Percentiles rank a stretch among this genome's conserved stretches.
Evolutionary conservation across 805 yeast genomes (phyloP).

Genomic region (Candida anglica): DNA sequence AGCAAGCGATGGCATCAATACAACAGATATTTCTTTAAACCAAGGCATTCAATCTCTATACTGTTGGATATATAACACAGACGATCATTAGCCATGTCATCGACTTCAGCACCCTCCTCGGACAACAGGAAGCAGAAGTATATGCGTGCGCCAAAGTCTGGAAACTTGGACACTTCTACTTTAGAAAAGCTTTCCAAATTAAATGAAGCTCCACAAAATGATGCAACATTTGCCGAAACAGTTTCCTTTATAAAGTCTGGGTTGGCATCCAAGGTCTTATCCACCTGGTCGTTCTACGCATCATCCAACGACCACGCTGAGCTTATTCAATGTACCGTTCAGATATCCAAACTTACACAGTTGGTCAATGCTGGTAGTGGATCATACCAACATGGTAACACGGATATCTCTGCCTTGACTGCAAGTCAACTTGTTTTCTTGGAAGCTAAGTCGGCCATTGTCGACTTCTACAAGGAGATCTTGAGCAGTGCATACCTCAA

Average conservation of each 20-base stretch:
- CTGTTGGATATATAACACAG: too few relatives aligned
- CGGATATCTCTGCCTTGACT: conserved; percentile 10
- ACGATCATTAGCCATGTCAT: too few relatives aligned
- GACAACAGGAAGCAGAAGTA: too few relatives aligned
- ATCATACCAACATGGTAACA: background rate
- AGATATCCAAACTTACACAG: conserved; percentile 29
- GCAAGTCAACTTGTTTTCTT: conserved; percentile 8
- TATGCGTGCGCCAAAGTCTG: too few relatives aligned
- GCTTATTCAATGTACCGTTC: conserved; percentile 41
- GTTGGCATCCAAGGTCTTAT: conserved; percentile 28
- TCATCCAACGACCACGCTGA: conserved; percentile 49
- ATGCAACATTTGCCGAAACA: background rate
- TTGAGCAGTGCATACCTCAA: conserved; percentile 52
- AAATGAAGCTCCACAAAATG: too few relatives aligned
- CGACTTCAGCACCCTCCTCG: too few relatives aligned
- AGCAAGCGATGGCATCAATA: too few relatives aligned
- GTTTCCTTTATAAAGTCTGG: conserved; percentile 5
- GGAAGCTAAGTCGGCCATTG: conserved; percentile 10
- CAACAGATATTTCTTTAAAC: too few relatives aligned
- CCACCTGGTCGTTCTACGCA: conserved; percentile 39
- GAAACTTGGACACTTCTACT: conserved; percentile 1
- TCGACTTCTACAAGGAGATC: conserved; percentile 46
- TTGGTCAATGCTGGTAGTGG: conserved; percentile 7
- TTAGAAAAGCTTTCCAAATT: background rate
- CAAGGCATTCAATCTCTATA: too few relatives aligned